Percentiles rank a stretch among this genome's conserved stretches.
phyloP scores from a whole-genome alignment of 495 filamentous ascomycete species.

The Aspergillus bridgeri region DNA sequence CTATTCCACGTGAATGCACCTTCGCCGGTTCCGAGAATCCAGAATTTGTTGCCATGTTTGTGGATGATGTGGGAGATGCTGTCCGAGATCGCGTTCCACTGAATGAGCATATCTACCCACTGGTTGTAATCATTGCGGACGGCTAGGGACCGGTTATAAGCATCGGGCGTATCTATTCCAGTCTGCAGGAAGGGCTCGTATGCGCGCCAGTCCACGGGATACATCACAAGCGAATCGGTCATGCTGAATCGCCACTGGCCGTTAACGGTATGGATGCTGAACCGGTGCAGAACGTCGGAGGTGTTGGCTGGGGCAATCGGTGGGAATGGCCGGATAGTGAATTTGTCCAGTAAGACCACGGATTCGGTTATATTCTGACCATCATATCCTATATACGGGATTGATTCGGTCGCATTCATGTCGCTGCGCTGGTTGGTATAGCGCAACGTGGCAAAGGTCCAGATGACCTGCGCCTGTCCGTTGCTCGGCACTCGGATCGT shows the following conservation, averaged over 20 bases:
- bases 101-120: constrained; percentile 53
- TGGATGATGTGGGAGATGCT: constrained; percentile 50
- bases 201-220: constrained; percentile 2
- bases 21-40: constrained; percentile 40
- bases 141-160: background rate
- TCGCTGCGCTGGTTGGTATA: constrained; percentile 20
- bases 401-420: background rate
- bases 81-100: constrained; percentile 21
- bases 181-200: constrained; percentile 4
- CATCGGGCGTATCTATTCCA: constrained; percentile 2
- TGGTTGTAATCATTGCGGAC: constrained; percentile 44
- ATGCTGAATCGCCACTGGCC: background rate
- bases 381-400: constrained; percentile 14
- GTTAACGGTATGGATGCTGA: constrained; percentile 9
- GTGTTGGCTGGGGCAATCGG: constrained; percentile 7
- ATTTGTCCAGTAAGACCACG: constrained; percentile 1
- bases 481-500: constrained; percentile 30
- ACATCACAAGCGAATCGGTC: constrained; percentile 1
- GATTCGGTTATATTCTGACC: constrained; percentile 15
- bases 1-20: constrained; percentile 39
- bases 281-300: constrained; percentile 14
- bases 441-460: constrained; percentile 28
- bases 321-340: constrained; percentile 1
- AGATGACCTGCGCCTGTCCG: constrained; percentile 32
- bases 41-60: constrained; percentile 53